These are phyloP conservation scores for Phaeotremella skinneri DNA, from an alignment of 768 basidiomycete genomes.

Conservation along the genomic window DNA sequence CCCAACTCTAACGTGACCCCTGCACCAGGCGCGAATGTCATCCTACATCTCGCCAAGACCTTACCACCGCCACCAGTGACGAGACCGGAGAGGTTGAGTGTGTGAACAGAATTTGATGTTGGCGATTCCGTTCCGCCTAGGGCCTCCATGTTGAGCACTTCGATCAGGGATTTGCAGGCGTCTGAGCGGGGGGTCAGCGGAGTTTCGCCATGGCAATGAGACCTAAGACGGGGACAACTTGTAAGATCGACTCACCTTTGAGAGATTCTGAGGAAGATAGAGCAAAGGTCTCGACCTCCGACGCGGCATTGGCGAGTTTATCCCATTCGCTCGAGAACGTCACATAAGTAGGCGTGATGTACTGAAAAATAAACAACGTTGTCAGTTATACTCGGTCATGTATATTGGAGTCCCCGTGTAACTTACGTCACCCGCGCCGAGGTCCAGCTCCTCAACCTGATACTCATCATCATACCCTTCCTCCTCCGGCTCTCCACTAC, in stretches of 20 bases:
- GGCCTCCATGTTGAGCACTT: slow-evolving; percentile 95
- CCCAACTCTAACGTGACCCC: slow-evolving; percentile 90
- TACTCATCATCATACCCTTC: slow-evolving; percentile 99
- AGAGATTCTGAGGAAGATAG: slow-evolving; percentile 88
- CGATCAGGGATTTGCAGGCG: slow-evolving; percentile 92
- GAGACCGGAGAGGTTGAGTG: slow-evolving; percentile 86
- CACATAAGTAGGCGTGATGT: slow-evolving; percentile 90
- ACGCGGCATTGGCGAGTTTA: slow-evolving; percentile 71
- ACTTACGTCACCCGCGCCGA: slow-evolving; percentile 73
- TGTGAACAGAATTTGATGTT: slow-evolving; percentile 80
- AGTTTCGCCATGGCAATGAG: not conserved
- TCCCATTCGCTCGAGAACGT: slow-evolving; percentile 96
- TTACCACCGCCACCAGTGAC: slow-evolving; percentile 93
- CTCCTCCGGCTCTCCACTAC: slow-evolving; percentile 90
- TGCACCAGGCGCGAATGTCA: slow-evolving; percentile 85
- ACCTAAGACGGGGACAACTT: not conserved
- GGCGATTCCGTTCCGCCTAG: slow-evolving; percentile 86
- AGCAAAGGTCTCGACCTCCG: slow-evolving; percentile 86
- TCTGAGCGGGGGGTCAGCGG: slow-evolving; percentile 56
- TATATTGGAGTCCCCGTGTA: not conserved
- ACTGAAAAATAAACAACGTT: slow-evolving; percentile 50
- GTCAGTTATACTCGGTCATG: not conserved
- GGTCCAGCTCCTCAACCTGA: slow-evolving; percentile 90
- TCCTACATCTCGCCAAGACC: slow-evolving; percentile 86
- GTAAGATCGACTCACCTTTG: slow-evolving; percentile 65